A percentile compares a stretch with the other conserved stretches of the same genome.
Conservation (phyloP, 345 rosid genomes). For the Trapa incisa region DNA sequence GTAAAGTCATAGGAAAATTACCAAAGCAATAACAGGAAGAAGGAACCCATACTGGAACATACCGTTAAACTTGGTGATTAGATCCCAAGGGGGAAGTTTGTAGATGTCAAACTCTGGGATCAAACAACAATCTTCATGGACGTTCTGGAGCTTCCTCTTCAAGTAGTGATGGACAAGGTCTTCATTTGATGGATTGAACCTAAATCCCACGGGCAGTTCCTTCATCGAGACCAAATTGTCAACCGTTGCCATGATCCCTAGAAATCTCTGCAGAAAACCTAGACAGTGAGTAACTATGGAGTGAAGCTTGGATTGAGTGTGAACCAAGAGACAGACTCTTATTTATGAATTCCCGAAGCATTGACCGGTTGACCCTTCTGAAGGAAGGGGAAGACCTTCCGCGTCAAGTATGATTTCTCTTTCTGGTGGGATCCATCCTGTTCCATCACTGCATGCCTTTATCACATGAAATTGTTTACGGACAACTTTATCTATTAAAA, state of each 20-base stretch:
- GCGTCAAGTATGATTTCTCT: neutral
- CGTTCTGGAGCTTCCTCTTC: constrained; percentile 3
- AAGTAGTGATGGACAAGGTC: constrained; percentile 6
- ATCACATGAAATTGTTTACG: neutral
- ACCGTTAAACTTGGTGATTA: constrained; percentile 6
- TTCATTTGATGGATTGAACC: constrained; percentile 2
- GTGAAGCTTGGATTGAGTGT: too few relatives aligned
- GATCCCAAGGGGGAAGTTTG: constrained; percentile 7
- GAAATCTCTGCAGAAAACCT: neutral
- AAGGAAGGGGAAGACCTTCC: neutral
- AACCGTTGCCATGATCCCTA: neutral
- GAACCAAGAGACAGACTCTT: too few relatives aligned
- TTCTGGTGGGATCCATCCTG: neutral
- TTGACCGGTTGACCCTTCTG: neutral
- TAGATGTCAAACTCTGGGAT: constrained; percentile 8
- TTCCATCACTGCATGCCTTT: neutral
- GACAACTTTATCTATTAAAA: neutral
- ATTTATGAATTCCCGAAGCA: too few relatives aligned
- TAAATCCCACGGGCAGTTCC: constrained; percentile 3
- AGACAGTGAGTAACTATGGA: neutral
- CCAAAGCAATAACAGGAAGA: neutral
- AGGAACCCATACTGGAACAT: neutral
- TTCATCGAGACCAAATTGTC: neutral
- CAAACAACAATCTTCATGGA: neutral
- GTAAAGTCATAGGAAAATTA: neutral